Percentiles rank a stretch among this genome's conserved stretches.
Evolutionary conservation across 768 basidiomycete species (phyloP).

Genomic region (Lactifluus subvellereus): DNA sequence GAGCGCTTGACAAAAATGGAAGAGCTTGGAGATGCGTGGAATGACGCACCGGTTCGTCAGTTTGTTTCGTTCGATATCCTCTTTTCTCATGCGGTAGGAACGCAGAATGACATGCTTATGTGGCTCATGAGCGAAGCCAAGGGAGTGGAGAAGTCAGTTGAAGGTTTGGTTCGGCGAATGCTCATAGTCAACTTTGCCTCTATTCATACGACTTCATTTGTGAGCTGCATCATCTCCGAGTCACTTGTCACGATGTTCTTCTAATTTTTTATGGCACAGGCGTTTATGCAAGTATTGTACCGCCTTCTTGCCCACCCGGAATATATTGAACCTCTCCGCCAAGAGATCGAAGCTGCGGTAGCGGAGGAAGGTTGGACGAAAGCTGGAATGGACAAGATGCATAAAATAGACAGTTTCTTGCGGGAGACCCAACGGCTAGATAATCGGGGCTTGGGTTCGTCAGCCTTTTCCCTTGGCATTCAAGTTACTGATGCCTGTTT

Average conservation of each 20-base stretch:
- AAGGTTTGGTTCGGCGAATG: slow-evolving; percentile 30
- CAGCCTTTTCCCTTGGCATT: too few species aligned
- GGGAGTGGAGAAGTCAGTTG: slow-evolving; percentile 27
- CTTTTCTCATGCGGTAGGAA: not conserved
- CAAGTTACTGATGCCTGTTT: not conserved
- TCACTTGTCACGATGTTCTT: not conserved
- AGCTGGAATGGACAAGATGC: slow-evolving; percentile 24
- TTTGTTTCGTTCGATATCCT: not conserved
- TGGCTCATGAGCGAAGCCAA: slow-evolving; percentile 36
- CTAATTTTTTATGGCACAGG: not conserved
- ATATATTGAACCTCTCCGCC: slow-evolving; percentile 26
- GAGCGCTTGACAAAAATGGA: slow-evolving; percentile 12
- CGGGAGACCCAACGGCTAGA: slow-evolving; percentile 25
- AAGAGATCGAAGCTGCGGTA: slow-evolving; percentile 24
- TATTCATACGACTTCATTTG: slow-evolving; percentile 34
- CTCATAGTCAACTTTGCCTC: slow-evolving; percentile 37
- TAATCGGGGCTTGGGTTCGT: slow-evolving; percentile 10
- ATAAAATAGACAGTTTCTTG: slow-evolving; percentile 28
- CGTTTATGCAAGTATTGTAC: slow-evolving; percentile 19
- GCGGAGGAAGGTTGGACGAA: slow-evolving; percentile 21
- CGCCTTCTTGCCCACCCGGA: slow-evolving; percentile 26
- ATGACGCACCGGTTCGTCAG: slow-evolving; percentile 2
- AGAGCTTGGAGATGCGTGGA: slow-evolving; percentile 16
- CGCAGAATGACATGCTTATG: slow-evolving; percentile 37
- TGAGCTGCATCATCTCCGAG: not conserved